Evolutionary conservation across 305 asterid genomes (phyloP).

Genomic region (Solanum hybrid): DNA sequence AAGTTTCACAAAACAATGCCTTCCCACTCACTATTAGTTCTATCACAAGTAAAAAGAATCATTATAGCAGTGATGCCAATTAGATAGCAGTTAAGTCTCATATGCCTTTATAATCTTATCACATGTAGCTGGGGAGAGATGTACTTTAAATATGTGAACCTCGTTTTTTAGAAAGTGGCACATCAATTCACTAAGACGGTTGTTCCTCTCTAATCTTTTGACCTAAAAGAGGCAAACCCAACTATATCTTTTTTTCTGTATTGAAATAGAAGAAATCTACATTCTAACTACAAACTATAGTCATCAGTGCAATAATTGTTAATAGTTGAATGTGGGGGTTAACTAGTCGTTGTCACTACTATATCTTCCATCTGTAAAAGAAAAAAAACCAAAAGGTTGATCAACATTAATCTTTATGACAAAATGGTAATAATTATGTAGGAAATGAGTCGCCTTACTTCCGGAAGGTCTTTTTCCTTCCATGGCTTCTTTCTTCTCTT

Average conservation of each 20-base stretch:
- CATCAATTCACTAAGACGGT: background rate
- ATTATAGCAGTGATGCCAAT: background rate
- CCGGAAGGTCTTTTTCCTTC: slow-evolving; percentile 62
- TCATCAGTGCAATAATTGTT: background rate
- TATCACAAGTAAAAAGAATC: background rate
- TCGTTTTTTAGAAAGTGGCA: background rate
- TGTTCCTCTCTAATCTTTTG: background rate
- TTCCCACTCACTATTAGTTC: background rate
- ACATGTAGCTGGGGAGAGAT: background rate
- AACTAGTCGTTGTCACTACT: slow-evolving; percentile 67
- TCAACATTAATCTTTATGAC: background rate
- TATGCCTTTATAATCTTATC: background rate
- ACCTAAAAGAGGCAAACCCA: background rate
- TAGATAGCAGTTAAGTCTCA: background rate
- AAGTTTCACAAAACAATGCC: background rate
- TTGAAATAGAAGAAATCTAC: background rate
- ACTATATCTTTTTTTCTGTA: background rate
- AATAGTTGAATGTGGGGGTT: background rate
- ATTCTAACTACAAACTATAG: background rate
- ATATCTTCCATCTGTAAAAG: slow-evolving; percentile 41
- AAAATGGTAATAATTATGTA: background rate
- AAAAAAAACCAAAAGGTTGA: background rate
- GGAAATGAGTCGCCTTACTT: slow-evolving; percentile 25
- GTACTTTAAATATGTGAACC: background rate
- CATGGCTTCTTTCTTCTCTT: slow-evolving; percentile 76